Percentiles rank a stretch among this genome's conserved stretches.
phyloP scores from a whole-genome alignment of 495 filamentous ascomycete species.

The Hypoxylon perforatum region DNA sequence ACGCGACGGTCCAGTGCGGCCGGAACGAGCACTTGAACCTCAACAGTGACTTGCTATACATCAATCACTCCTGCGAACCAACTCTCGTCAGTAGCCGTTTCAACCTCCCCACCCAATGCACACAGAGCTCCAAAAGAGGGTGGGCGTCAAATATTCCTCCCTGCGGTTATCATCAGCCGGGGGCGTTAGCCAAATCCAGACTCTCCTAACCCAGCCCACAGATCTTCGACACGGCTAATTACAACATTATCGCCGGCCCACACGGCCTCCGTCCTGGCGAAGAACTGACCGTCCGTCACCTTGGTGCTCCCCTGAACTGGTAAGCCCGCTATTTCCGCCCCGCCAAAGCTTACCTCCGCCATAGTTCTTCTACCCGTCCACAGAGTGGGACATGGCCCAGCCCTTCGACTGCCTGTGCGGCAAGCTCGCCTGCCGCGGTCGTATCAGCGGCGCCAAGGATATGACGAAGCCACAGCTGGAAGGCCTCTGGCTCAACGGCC shows the following conservation, averaged over 20 bases:
- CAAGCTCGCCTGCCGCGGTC: constrained; percentile 59
- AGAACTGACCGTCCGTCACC: constrained; percentile 65
- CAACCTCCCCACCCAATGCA: neutral
- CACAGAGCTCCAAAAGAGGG: neutral
- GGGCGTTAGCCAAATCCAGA: neutral
- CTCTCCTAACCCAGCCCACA: constrained; percentile 25
- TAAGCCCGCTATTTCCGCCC: constrained; percentile 26
- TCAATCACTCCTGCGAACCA: constrained; percentile 79
- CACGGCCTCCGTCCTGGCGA: constrained; percentile 68
- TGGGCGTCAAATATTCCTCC: constrained; percentile 4
- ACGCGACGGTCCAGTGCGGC: constrained; percentile 75
- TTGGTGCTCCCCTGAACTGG: neutral
- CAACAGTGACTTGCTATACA: constrained; percentile 79
- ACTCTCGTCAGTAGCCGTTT: constrained; percentile 60
- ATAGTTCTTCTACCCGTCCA: constrained; percentile 79
- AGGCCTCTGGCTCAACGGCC: constrained; percentile 64
- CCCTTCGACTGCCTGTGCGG: constrained; percentile 75
- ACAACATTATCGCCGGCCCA: constrained; percentile 70
- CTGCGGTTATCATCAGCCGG: neutral
- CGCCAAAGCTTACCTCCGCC: constrained; percentile 32
- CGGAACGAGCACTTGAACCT: constrained; percentile 73
- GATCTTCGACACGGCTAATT: constrained; percentile 74
- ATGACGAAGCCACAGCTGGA: constrained; percentile 59
- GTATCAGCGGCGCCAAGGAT: constrained; percentile 64
- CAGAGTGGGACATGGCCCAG: constrained; percentile 82